phyloP scores from a whole-genome alignment of 2,329 filamentous ascomycete species.

The Ophiostoma pallidulum region DNA sequence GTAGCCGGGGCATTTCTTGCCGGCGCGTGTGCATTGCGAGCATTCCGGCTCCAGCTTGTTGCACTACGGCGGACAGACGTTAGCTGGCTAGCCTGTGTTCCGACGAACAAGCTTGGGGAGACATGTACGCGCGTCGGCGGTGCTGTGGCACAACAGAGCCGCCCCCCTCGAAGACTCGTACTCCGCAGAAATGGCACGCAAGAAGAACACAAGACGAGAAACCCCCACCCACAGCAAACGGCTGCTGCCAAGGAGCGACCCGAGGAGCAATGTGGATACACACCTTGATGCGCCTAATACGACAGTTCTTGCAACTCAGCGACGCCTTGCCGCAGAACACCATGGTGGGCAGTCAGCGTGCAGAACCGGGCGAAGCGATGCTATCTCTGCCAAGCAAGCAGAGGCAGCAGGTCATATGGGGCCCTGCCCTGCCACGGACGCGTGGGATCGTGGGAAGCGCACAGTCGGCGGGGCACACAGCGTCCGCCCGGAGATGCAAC shows the following conservation, averaged over 20 bases:
- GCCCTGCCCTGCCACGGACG: no score
- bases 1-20: conserved; percentile 54
- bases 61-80: conserved; percentile 33
- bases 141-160: not conserved
- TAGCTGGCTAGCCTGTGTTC: not conserved
- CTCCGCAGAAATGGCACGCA: no score
- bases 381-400: no score
- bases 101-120: not conserved
- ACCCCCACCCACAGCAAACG: no score
- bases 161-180: no score
- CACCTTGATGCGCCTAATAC: conserved; percentile 47
- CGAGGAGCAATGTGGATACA: conserved; percentile 14
- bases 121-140: not conserved
- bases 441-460: no score
- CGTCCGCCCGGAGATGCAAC: no score
- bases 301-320: conserved; percentile 44
- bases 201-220: no score
- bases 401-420: not conserved
- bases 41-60: conserved; percentile 52
- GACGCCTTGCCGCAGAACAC: conserved; percentile 50
- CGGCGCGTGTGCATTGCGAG: conserved; percentile 51
- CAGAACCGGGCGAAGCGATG: no score
- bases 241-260: not conserved
- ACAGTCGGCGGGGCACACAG: no score
- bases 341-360: conserved; percentile 26